A percentile compares a stretch with the other conserved stretches of the same genome.
phyloP scores from a whole-genome alignment of 768 basidiomycete genomes.

The Amanita rubescens region DNA sequence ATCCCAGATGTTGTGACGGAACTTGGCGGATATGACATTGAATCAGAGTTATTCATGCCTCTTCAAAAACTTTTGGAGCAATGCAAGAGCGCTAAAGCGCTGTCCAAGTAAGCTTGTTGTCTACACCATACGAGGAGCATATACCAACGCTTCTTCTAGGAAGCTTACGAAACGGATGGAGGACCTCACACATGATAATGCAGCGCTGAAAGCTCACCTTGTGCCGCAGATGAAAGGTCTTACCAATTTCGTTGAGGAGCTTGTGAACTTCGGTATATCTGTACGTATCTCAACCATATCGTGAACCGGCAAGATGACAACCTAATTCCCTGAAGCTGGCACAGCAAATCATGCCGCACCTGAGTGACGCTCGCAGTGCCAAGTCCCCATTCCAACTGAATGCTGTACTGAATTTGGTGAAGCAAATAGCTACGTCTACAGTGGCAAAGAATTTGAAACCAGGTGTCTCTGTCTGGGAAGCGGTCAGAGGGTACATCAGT shows the following conservation, averaged over 20 bases:
- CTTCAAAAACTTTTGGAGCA: constrained; percentile 77
- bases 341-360: constrained; percentile 80
- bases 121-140: not conserved
- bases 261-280: constrained; percentile 88
- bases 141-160: constrained; percentile 31
- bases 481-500: constrained; percentile 59
- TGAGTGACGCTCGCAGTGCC: constrained; percentile 70
- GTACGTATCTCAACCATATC: constrained; percentile 28
- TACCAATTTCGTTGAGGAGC: constrained; percentile 67
- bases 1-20: constrained; percentile 63
- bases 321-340: constrained; percentile 61
- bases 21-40: constrained; percentile 65
- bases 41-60: constrained; percentile 73
- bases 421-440: constrained; percentile 64
- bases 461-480: constrained; percentile 69
- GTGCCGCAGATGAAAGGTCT: constrained; percentile 66
- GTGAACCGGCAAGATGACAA: not conserved
- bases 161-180: constrained; percentile 85
- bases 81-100: constrained; percentile 69
- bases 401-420: constrained; percentile 62
- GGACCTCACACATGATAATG: constrained; percentile 63
- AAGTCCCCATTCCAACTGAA: constrained; percentile 75
- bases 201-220: constrained; percentile 65
- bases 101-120: constrained; percentile 55
- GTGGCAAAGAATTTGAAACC: constrained; percentile 62